A percentile compares a stretch with the other conserved stretches of the same genome.
Conservation (phyloP, 495 filamentous ascomycete genomes). For the Aspergillus ellipticus region DNA sequence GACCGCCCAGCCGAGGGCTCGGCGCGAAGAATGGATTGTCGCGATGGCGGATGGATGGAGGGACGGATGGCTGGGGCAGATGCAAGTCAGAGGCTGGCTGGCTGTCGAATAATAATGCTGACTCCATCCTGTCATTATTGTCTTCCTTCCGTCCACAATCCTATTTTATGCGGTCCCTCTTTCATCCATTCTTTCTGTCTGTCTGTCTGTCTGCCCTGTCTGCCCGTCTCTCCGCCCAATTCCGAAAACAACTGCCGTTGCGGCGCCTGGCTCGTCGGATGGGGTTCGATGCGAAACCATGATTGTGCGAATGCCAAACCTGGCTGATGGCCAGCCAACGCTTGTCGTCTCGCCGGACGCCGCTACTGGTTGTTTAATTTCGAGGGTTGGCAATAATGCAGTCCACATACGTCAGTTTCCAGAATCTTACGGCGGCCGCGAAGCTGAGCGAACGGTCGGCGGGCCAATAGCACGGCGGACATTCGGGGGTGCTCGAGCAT, state of each 20-base stretch:
- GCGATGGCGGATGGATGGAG: too few relatives aligned
- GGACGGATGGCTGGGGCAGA: background rate
- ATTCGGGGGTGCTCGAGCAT: too few relatives aligned
- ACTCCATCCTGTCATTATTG: too few relatives aligned
- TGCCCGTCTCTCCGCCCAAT: too few relatives aligned
- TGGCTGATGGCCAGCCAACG: background rate
- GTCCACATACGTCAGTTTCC: conserved; percentile 3
- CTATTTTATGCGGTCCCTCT: background rate
- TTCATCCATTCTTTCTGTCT: too few relatives aligned
- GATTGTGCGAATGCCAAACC: too few relatives aligned
- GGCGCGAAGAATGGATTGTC: background rate
- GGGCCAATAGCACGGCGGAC: background rate
- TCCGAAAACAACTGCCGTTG: too few relatives aligned
- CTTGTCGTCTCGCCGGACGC: background rate
- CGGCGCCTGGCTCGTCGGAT: too few relatives aligned
- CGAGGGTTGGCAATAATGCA: background rate
- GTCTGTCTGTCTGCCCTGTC: too few relatives aligned
- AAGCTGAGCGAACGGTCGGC: background rate
- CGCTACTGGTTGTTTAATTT: conserved; percentile 4
- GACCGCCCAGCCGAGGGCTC: background rate
- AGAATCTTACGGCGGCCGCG: background rate
- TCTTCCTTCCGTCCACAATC: background rate
- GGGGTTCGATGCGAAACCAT: too few relatives aligned
- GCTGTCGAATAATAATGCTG: too few relatives aligned
- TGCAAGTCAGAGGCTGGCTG: background rate